Base-by-base conservation (phyloP, 441 rosid genomes). In the Breynia disticha region DNA sequence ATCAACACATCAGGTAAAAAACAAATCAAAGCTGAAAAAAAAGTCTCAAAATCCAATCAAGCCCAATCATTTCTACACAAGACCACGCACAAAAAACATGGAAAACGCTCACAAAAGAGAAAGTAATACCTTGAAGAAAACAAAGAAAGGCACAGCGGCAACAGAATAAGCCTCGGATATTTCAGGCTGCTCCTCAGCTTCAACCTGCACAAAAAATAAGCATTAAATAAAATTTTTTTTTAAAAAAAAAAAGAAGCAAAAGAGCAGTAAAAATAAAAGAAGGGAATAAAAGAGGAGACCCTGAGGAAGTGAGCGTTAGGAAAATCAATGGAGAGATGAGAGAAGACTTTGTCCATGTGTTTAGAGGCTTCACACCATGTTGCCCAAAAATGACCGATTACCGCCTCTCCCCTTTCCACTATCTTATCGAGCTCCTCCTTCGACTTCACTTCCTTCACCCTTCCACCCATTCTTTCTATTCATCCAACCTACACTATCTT, bases 351-450 rank as follows among this genome's bases (percentile, higher is more conserved):
- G 78, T 93, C 97, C 99, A 93, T 93, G 63, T 89, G 99, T 74
- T 93, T 93, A 16, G 97, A 93, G 16, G 99, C 90, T 10, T 86
- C 95, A 52, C 99, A 93, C 99, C 99, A 93, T 4, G 88, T 68
- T 9, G 97, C 99, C 99, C 97, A 83, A 78, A 93, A 93, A 75
- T 86, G 97, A 28, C 89, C 61, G 68, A 75, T 68, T 3, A 76
- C 68, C 2, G 86, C 72, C 19, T 59, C 88, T 15, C 86, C 87
- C 57, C 70, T 76, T 53, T 65, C 62, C 56, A 72, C 49, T 49
- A 76, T 14, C 57, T 57, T 64, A 62, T 93, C 99, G 17, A 93
- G 81, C 68, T 89, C 96, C 59, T 63, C 66, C 84, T 86, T 93
- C 17, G 96, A 83, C 43, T 60, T 69, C 57, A 89, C 68, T 47